Conservation (phyloP, 768 basidiomycete genomes). For the Boletus barrowsii region DNA sequence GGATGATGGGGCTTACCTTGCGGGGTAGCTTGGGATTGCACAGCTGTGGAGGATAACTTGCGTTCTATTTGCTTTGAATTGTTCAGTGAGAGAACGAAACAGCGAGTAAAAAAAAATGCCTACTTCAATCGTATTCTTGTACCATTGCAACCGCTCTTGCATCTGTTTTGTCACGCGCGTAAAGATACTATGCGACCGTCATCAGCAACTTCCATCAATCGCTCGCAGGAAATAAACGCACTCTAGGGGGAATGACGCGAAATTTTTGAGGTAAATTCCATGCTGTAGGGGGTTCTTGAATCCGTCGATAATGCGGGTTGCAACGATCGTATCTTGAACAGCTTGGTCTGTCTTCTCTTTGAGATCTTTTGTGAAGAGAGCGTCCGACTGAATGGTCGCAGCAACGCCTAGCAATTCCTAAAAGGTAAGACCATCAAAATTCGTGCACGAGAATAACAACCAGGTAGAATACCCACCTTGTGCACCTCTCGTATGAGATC, state of each 20-base stretch:
- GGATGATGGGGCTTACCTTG: constrained; percentile 49
- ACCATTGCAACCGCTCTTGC: constrained; percentile 70
- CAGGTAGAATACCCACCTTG: constrained; percentile 44
- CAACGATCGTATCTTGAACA: constrained; percentile 75
- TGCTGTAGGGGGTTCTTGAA: constrained; percentile 73
- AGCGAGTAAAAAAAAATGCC: not conserved
- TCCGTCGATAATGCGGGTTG: constrained; percentile 74
- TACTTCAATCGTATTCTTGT: constrained; percentile 79
- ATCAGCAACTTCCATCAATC: not conserved
- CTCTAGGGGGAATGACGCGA: constrained; percentile 82
- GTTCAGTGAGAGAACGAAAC: not conserved
- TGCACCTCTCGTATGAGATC: constrained; percentile 64
- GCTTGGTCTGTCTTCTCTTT: constrained; percentile 74
- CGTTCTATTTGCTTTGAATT: constrained; percentile 59
- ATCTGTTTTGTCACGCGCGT: constrained; percentile 68
- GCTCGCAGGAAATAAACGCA: constrained; percentile 35
- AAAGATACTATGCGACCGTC: constrained; percentile 53
- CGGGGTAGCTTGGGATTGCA: constrained; percentile 65
- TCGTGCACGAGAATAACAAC: not conserved
- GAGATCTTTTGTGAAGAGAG: constrained; percentile 63
- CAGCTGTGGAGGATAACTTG: constrained; percentile 65
- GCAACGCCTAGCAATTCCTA: constrained; percentile 67
- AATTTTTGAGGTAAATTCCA: constrained; percentile 67
- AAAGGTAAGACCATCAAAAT: not conserved
- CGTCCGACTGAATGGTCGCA: constrained; percentile 63